Conservation (phyloP, 2,329 filamentous ascomycete genomes). For the Paecilomyces sp. region DNA sequence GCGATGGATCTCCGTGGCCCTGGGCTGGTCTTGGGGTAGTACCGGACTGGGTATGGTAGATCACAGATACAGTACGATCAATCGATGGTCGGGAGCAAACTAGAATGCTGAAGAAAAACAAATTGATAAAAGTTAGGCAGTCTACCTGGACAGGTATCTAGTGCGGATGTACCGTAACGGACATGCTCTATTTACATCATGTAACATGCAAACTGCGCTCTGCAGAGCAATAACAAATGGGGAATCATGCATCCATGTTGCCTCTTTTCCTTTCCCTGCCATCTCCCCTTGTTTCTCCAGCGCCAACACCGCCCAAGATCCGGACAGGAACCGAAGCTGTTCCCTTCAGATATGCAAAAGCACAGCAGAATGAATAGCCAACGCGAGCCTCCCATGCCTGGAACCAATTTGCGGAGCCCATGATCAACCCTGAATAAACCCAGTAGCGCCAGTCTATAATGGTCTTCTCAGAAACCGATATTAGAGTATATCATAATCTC, state of each 20-base stretch:
- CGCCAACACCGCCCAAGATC: neutral
- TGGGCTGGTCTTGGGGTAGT: no score
- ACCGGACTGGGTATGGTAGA: no score
- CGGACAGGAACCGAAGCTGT: neutral
- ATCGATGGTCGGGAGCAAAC: no score
- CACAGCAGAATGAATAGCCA: neutral
- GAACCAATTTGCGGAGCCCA: neutral
- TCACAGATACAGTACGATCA: no score
- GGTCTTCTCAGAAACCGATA: neutral
- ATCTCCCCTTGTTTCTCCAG: neutral
- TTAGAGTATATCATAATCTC: neutral
- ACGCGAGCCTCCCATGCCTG: neutral
- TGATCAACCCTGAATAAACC: neutral
- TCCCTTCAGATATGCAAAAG: neutral
- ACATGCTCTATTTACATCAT: neutral
- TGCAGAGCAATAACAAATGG: neutral
- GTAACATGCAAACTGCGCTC: neutral
- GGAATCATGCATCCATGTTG: neutral
- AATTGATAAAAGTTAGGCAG: neutral
- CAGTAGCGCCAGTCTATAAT: neutral
- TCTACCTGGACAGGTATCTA: neutral
- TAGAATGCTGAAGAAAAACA: neutral
- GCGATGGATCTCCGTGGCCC: constrained; percentile 19
- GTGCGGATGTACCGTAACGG: neutral
- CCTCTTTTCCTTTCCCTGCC: neutral